These are phyloP conservation scores for Orbilia javanica DNA, from an alignment of 2,329 filamentous ascomycete genomes.

Conservation along the genomic window DNA sequence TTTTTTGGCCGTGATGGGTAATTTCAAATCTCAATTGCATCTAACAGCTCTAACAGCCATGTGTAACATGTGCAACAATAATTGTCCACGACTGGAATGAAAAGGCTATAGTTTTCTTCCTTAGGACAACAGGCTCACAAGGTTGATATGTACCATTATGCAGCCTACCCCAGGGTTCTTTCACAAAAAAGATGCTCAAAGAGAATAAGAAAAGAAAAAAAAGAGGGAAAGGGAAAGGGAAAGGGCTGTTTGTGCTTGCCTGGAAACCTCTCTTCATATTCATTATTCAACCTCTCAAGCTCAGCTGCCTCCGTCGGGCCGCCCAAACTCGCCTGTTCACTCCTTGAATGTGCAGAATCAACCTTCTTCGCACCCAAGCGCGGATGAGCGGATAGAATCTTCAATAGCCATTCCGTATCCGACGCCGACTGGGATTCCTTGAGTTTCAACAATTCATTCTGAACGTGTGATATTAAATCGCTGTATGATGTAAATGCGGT, in stretches of 20 bases:
- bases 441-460: constrained; percentile 58
- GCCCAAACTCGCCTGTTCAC: constrained; percentile 61
- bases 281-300: constrained; percentile 61
- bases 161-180: not conserved
- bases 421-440: constrained; percentile 60
- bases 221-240: not conserved
- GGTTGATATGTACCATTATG: constrained; percentile 7
- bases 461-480: constrained; percentile 60
- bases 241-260: constrained; percentile 51
- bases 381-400: constrained; percentile 62
- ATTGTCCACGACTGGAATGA: constrained; percentile 1
- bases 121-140: constrained; percentile 4
- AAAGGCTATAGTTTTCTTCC: constrained; percentile 11
- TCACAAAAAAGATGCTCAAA: not conserved
- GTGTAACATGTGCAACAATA: constrained; percentile 10
- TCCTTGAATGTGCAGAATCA: constrained; percentile 60
- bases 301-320: constrained; percentile 60
- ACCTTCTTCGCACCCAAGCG: constrained; percentile 62
- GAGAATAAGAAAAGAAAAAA: not conserved
- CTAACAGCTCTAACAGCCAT: not conserved
- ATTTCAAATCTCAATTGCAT: constrained; percentile 13
- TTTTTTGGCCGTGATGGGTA: constrained; percentile 18
- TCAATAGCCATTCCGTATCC: constrained; percentile 60
- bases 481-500: constrained; percentile 60
- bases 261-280: constrained; percentile 62